A percentile compares a stretch with the other conserved stretches of the same genome.
Conservation (phyloP, 75 land plant genomes). For the Pinus albicaulis region DNA sequence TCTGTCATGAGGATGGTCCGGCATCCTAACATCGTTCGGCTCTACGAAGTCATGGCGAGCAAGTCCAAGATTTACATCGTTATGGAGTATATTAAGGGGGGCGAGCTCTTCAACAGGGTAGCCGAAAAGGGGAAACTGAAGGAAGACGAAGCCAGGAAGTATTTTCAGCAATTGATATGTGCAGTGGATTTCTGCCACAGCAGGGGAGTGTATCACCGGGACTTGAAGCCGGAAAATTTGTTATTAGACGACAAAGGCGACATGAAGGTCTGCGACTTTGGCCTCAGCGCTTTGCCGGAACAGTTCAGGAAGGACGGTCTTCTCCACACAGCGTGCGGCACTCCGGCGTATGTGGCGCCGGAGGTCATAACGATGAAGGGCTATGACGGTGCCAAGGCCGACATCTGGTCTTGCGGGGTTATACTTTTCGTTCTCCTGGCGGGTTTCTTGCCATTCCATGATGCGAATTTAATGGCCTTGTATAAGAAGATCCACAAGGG, state of each 20-base stretch:
- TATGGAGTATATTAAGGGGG: constrained; percentile 28
- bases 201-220: constrained; percentile 56
- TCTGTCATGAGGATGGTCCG: constrained; percentile 34
- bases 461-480: constrained; percentile 3
- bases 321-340: constrained; percentile 70
- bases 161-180: constrained; percentile 56
- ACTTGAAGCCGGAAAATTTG: constrained; percentile 58
- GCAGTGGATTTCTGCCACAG: constrained; percentile 57
- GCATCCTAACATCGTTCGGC: constrained; percentile 43
- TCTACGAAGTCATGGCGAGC: constrained; percentile 31
- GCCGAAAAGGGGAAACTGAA: constrained; percentile 9
- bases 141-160: constrained; percentile 52
- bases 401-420: constrained; percentile 62
- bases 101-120: constrained; percentile 24
- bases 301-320: constrained; percentile 53
- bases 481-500: constrained; percentile 34
- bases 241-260: constrained; percentile 52
- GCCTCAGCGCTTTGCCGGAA: constrained; percentile 48
- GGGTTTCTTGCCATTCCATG: constrained; percentile 17
- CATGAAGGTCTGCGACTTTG: constrained; percentile 59
- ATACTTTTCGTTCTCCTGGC: constrained; percentile 27
- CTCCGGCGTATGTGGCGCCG: constrained; percentile 69
- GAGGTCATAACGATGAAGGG: constrained; percentile 56
- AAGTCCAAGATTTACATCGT: constrained; percentile 28
- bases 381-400: constrained; percentile 49